A percentile compares a stretch with the other conserved stretches of the same genome.
These are phyloP conservation scores for Thelonectria discophora DNA, from an alignment of 2,329 filamentous ascomycete species.

Conservation along the genomic window DNA sequence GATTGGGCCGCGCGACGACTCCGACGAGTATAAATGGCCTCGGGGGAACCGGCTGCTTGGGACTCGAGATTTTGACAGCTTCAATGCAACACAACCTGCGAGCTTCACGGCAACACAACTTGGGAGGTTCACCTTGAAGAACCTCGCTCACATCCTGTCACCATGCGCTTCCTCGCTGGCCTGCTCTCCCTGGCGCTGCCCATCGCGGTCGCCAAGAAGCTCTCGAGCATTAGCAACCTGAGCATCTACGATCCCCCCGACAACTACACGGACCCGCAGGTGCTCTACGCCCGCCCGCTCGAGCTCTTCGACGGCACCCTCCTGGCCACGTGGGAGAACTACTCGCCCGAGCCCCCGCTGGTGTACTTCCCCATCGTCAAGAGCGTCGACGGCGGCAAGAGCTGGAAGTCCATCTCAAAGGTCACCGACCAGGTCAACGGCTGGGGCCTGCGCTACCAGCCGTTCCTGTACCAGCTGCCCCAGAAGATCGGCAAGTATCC, in stretches of 20 bases:
- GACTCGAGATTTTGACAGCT: background rate
- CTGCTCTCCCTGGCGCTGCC: constrained; percentile 19
- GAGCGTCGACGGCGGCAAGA: constrained; percentile 62
- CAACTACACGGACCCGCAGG: constrained; percentile 54
- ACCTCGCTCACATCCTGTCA: background rate
- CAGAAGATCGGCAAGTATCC: constrained; percentile 64
- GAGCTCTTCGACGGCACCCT: constrained; percentile 57
- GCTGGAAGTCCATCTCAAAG: constrained; percentile 71
- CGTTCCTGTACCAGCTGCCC: constrained; percentile 71
- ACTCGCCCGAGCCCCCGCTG: constrained; percentile 63
- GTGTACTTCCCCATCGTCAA: constrained; percentile 65
- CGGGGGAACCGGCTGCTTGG: background rate
- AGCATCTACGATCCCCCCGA: constrained; percentile 52
- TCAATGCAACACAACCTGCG: background rate
- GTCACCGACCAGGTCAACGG: constrained; percentile 71
- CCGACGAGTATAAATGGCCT: constrained; percentile 17
- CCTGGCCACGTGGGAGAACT: constrained; percentile 65
- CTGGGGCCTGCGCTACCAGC: constrained; percentile 76
- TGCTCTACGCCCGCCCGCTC: constrained; percentile 56
- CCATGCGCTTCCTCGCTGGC: constrained; percentile 21
- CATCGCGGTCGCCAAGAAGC: constrained; percentile 11
- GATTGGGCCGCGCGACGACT: no score
- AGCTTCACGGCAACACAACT: no score
- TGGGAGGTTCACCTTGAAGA: no score
- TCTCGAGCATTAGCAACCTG: constrained; percentile 38